Percentiles rank a stretch among this genome's conserved stretches.
Evolutionary conservation across 805 yeast species (phyloP).

Genomic region (Kluyveromyces starmeri): DNA sequence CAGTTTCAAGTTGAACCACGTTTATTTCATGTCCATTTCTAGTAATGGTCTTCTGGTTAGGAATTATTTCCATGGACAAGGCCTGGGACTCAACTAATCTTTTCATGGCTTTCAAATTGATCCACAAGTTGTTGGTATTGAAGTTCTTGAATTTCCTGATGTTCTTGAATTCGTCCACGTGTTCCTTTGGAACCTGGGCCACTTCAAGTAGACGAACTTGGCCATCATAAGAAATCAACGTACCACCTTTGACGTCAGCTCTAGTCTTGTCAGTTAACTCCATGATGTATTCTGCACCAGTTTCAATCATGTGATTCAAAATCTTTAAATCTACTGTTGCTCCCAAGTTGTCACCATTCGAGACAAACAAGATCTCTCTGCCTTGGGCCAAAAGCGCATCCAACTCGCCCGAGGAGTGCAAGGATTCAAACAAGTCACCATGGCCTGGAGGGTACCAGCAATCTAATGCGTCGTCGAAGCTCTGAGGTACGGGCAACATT

Average conservation of each 20-base stretch:
- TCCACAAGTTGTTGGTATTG: slow-evolving; percentile 98
- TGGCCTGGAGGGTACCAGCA: slow-evolving; percentile 99
- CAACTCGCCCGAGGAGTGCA: slow-evolving; percentile 83
- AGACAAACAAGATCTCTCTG: slow-evolving; percentile 88
- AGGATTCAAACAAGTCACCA: slow-evolving; percentile 91
- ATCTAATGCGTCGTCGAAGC: slow-evolving; percentile 62
- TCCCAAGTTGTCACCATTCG: slow-evolving; percentile 97
- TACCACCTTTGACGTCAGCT: slow-evolving; percentile 99
- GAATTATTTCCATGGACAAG: slow-evolving; percentile 87
- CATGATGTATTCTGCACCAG: slow-evolving; percentile 92
- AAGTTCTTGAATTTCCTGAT: slow-evolving; percentile 97
- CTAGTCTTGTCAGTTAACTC: slow-evolving; percentile 97
- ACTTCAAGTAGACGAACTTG: slow-evolving; percentile 90
- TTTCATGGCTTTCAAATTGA: slow-evolving; percentile 88
- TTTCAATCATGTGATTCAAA: slow-evolving; percentile 84
- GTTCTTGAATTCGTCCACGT: slow-evolving; percentile 94
- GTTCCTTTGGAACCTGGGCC: slow-evolving; percentile 98
- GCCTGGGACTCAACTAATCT: slow-evolving; percentile 78
- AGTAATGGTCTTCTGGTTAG: slow-evolving; percentile 79
- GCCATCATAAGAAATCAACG: slow-evolving; percentile 92
- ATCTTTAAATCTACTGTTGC: slow-evolving; percentile 93
- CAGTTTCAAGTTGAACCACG: slow-evolving; percentile 94
- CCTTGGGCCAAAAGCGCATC: slow-evolving; percentile 87
- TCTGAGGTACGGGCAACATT: slow-evolving; percentile 86
- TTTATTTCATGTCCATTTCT: slow-evolving; percentile 69